These are phyloP conservation scores for Hippophae tibetana DNA, from an alignment of 306 rosid genomes.

Conservation along the genomic window DNA sequence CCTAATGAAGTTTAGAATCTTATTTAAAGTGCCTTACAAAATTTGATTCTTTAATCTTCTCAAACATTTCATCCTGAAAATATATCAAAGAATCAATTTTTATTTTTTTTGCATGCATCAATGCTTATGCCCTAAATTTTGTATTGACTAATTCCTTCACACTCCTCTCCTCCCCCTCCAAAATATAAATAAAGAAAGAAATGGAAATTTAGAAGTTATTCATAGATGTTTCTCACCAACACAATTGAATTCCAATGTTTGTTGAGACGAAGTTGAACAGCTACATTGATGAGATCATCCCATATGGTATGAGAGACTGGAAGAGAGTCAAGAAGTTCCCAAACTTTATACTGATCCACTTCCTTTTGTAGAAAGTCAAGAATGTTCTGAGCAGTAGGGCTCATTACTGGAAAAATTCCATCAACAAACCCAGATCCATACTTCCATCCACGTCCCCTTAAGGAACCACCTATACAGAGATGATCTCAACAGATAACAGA, in stretches of 20 bases:
- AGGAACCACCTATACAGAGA: constrained; percentile 66
- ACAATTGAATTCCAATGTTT: constrained; percentile 72
- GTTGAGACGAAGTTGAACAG: constrained; percentile 78
- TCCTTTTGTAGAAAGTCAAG: constrained; percentile 53
- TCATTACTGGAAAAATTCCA: constrained; percentile 77
- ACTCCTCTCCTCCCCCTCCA: neutral
- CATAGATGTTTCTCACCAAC: constrained; percentile 39
- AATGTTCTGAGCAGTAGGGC: constrained; percentile 57
- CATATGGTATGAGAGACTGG: constrained; percentile 63
- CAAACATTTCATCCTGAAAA: neutral
- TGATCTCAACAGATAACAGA: constrained; percentile 11
- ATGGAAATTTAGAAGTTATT: neutral
- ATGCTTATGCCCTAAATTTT: neutral
- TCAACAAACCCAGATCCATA: constrained; percentile 96
- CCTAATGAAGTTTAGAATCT: neutral
- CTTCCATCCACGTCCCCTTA: constrained; percentile 90
- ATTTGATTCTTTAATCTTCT: neutral
- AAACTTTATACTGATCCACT: constrained; percentile 35
- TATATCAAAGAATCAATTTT: neutral
- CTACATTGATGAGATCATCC: constrained; percentile 76
- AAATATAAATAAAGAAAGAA: neutral
- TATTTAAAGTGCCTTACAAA: neutral
- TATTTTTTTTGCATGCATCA: neutral
- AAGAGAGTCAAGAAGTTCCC: constrained; percentile 56
- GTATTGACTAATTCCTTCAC: no score